A percentile compares a stretch with the other conserved stretches of the same genome.
Conservation (phyloP, 495 filamentous ascomycete genomes). For the Parmelia sp. region DNA sequence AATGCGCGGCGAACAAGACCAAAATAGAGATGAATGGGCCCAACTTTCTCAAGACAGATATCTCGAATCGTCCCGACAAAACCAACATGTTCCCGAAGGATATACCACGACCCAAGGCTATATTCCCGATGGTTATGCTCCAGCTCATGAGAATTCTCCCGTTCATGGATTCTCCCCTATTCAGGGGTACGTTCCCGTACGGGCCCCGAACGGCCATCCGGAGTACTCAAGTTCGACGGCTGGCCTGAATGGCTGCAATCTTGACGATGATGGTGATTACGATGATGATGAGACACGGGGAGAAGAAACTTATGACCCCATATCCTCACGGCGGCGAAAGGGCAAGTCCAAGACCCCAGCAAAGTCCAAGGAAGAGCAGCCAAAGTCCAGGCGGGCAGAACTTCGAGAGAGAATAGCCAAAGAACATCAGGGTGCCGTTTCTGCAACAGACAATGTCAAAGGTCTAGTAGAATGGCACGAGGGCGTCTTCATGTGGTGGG, state of each 20-base stretch:
- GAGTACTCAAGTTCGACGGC: neutral
- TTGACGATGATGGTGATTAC: too few species aligned
- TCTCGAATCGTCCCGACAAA: neutral
- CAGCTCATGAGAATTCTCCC: too few species aligned
- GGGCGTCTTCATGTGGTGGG: slow-evolving; percentile 2
- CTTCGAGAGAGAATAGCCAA: neutral
- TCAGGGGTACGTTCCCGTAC: too few species aligned
- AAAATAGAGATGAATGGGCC: neutral
- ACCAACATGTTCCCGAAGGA: neutral
- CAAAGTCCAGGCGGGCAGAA: neutral
- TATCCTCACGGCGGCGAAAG: neutral
- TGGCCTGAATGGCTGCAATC: too few species aligned
- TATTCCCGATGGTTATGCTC: neutral
- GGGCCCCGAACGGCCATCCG: neutral
- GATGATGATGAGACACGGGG: too few species aligned
- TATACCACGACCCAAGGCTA: neutral
- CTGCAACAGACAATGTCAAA: neutral
- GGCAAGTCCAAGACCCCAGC: neutral
- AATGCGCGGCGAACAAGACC: neutral
- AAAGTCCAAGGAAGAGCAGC: neutral
- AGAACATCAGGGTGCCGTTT: neutral
- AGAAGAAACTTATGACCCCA: neutral
- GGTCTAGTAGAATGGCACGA: neutral
- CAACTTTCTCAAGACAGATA: neutral
- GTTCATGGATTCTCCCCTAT: too few species aligned